Percentiles rank a stretch among this genome's conserved stretches.
Conservation (phyloP, 139 green algal species). For the Coelastrella sp. region DNA sequence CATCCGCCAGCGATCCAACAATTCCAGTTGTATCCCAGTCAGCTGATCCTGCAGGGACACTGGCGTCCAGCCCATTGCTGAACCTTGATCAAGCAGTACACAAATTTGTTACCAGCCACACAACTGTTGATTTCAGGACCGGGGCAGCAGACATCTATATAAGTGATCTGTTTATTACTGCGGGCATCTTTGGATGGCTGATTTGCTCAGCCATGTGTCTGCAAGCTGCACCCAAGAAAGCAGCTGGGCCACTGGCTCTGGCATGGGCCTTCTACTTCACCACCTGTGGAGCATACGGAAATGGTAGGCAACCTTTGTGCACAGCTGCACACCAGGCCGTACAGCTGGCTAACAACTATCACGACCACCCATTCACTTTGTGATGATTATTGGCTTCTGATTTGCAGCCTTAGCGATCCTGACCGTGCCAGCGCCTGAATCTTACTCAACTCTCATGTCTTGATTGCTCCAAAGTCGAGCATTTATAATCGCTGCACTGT, state of each 20-base stretch:
- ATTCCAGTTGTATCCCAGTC: not conserved
- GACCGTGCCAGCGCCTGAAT: not conserved
- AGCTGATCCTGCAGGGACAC: conserved; percentile 20
- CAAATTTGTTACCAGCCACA: not conserved
- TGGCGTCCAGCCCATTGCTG: not conserved
- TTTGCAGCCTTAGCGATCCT: no score
- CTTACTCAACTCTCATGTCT: no score
- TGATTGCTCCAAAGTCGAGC: no score
- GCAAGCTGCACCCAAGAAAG: not conserved
- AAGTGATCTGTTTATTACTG: conserved; percentile 20
- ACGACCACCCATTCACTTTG: no score
- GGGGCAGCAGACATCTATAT: not conserved
- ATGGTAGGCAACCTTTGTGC: not conserved
- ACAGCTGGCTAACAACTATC: no score
- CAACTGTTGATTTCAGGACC: not conserved
- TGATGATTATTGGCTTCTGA: no score
- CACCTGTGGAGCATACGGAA: not conserved
- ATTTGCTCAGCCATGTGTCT: not conserved
- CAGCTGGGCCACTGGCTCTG: not conserved
- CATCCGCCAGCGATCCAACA: not conserved
- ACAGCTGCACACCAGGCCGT: not conserved
- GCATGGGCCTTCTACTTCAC: conserved; percentile 26
- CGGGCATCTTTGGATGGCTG: conserved; percentile 20
- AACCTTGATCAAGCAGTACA: conserved; percentile 25
- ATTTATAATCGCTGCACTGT: no score